Evolutionary conservation across 2,329 filamentous ascomycete genomes (phyloP), one percentile per base, ranked within the genome.

Genomic region (Coccinonectria pachysandricola): DNA sequence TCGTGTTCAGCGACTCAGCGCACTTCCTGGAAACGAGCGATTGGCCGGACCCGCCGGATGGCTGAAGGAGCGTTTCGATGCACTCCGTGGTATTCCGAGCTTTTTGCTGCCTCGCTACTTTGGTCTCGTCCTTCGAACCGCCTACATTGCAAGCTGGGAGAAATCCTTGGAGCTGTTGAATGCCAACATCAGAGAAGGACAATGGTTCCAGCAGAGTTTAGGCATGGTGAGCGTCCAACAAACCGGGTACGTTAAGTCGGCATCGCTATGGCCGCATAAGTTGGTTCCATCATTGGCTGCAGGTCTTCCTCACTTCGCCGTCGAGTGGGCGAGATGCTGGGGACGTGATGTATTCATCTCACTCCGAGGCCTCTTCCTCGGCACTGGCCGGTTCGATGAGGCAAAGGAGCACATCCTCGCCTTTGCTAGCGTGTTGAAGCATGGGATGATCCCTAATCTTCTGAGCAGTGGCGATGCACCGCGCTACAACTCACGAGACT

Each of bases 321-420:
- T 83, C 7, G 79, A 86, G 44, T 98, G 91, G 87, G 87, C 88
- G 25, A 74, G 91, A 44, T 95, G 88, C 55, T 98, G 91, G 91
- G 91, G 92, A 6, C 79, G 91, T 30, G 91, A 98, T 53, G 85
- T 95, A 8, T 96, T 95, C 54, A 98, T 98, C 37, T 91, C 91
- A 9, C 72, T 94, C 20, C 79, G 91, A 26, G 91, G 91, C 21
- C 65, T 98, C n/a, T 84, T 83, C 41, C 71, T 98, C 18, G 86
- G 83, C 20, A 96, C 88, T 8, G 85, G 86, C 2, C 78, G 91
- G 7, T 94, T 81, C 44, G 73, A 70, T 3, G 87, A 95, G 50
- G 91, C 91, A 6, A 87, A 75, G 48, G 86, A 96, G 52, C 92
- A 98, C 48, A 94, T 98, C 32, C 64, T 85, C 34, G 88, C 87